Base-by-base conservation (phyloP, 2,329 filamentous ascomycete genomes). In the Cadophora malorum region DNA sequence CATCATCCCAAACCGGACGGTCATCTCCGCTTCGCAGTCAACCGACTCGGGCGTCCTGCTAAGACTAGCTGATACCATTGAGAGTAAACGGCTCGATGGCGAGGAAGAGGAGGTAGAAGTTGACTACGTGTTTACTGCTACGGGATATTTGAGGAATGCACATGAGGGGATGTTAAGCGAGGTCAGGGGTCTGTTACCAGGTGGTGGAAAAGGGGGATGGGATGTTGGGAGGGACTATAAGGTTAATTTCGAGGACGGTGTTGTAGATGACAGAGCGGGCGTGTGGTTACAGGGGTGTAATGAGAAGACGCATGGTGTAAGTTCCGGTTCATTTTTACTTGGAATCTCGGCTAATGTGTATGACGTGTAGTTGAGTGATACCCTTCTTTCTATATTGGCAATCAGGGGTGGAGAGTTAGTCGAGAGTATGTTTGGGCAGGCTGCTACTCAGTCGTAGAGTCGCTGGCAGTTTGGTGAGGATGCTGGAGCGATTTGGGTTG, bases 241-340 rank as follows among this genome's bases (percentile, higher is more conserved):
- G 63, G 87, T 97, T 60, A 82, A 89, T 67, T 93, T 96, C 77
- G 84, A 86, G 60, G 81, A 86, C 1, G 89, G 86, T 35, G 84
- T 86, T 59, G 90, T 98, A 41, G 85, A 88, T n/a, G 77, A 84
- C 0, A 88, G 52, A 55, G 91, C 93, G 16, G 94, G 94, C 3
- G 84, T 98, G 67, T 98, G 92, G 91, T 83, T 98, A 74, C 96
- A 98, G 79, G 95, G 95, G 38, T 97, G 94, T 82, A 96, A 94
- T 78, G 94, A 98, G 83, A 88, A 85, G 70, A 97, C 94, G 41
- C 95, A 98, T 79, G 95, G 95, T 68, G 91, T 95, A 86, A 88
- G 91, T 89, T 67, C 62, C 23, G 25, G 21, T 21, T 55, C 33
- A 45, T 63, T 64, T 31, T 61, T 47, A 4, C 35, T 62, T 8